Evolutionary conservation across 2,329 filamentous ascomycete genomes (phyloP).

Genomic region (Coleophoma eucalyptorum): DNA sequence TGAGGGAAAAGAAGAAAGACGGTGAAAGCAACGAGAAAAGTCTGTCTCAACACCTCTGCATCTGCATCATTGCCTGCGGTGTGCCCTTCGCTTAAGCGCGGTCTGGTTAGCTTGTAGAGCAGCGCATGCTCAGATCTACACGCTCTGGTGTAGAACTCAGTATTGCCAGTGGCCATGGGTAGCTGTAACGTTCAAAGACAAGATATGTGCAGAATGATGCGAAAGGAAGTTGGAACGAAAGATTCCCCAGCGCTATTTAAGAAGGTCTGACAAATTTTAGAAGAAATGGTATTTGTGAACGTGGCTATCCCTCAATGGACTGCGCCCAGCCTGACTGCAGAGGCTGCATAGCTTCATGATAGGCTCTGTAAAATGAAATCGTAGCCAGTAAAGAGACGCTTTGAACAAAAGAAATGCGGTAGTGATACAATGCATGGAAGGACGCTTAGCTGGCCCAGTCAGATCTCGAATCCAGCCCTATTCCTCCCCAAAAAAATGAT

Average conservation of each 20-base stretch:
- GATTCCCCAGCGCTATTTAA: no score
- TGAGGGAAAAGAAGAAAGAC: background rate
- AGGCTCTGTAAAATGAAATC: slow-evolving; percentile 20
- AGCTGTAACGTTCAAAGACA: background rate
- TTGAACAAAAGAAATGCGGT: slow-evolving; percentile 27
- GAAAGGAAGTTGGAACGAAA: no score
- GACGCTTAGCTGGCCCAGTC: slow-evolving; percentile 28
- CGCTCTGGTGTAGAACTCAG: background rate
- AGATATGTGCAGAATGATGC: background rate
- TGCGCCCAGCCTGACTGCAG: slow-evolving; percentile 25
- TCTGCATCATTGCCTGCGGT: background rate
- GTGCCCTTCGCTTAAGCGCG: background rate
- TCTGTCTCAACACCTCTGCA: background rate
- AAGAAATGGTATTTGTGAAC: slow-evolving; percentile 25
- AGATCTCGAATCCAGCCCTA: slow-evolving; percentile 22
- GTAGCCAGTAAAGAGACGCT: slow-evolving; percentile 28
- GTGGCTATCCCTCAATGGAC: slow-evolving; percentile 29
- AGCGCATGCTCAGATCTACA: background rate
- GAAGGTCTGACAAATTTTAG: slow-evolving; percentile 12
- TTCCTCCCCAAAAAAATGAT: slow-evolving; percentile 14
- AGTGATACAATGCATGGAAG: slow-evolving; percentile 30
- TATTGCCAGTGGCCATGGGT: background rate
- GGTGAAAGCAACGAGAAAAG: background rate
- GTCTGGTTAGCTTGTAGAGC: no score
- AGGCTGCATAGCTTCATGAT: slow-evolving; percentile 24